Conservation (phyloP, 345 rosid genomes). For the Pistacia atlantica region DNA sequence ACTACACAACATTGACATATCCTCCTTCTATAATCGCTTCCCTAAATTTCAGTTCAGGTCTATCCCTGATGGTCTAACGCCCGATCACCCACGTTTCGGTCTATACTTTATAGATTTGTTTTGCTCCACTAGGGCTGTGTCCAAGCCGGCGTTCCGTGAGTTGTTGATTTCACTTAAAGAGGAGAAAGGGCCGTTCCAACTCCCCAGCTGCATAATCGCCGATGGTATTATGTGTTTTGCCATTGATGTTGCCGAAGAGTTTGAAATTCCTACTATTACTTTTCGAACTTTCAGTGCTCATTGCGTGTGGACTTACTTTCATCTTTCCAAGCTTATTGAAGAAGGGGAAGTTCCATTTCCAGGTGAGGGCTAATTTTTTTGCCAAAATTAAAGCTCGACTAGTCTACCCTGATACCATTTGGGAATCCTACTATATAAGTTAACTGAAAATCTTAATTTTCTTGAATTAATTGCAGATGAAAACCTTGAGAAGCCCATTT, state of each 20-base stretch:
- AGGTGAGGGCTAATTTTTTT: constrained; percentile 20
- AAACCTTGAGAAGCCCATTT: constrained; percentile 17
- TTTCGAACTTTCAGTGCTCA: constrained; percentile 37
- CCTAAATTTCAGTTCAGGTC: constrained; percentile 36
- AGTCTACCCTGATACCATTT: too few species aligned
- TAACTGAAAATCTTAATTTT: too few species aligned
- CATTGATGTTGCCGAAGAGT: constrained; percentile 38
- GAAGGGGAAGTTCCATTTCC: constrained; percentile 44
- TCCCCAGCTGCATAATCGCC: constrained; percentile 32
- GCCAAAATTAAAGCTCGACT: too few species aligned
- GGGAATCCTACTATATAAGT: too few species aligned
- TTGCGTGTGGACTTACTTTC: constrained; percentile 33
- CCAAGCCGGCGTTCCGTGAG: constrained; percentile 17
- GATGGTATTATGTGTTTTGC: constrained; percentile 41
- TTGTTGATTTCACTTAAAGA: constrained; percentile 14
- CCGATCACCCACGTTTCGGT: constrained; percentile 26
- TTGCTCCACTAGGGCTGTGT: background rate
- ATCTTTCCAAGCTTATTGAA: constrained; percentile 34
- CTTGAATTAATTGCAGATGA: background rate
- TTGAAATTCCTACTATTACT: constrained; percentile 30
- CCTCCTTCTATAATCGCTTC: constrained; percentile 30
- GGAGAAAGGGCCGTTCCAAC: background rate
- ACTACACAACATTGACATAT: constrained; percentile 21
- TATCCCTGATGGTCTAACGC: constrained; percentile 34
- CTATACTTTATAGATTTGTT: constrained; percentile 17